These are phyloP conservation scores for Juncus effusus DNA, from an alignment of 176 grass and related monocot species.

Conservation along the genomic window DNA sequence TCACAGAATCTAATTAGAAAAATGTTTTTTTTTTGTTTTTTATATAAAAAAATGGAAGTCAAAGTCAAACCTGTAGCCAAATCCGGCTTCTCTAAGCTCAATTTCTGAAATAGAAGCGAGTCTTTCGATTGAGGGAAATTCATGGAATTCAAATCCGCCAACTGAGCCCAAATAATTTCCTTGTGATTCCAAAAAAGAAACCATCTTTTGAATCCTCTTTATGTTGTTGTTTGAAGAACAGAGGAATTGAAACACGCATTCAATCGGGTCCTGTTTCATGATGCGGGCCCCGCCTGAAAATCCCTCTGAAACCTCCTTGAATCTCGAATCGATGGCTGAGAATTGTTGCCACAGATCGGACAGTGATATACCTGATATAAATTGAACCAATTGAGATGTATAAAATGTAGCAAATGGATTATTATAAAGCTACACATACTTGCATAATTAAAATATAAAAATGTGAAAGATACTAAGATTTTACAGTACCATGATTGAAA, in stretches of 20 bases:
- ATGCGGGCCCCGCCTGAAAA: conserved; percentile 62
- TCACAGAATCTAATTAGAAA: neutral
- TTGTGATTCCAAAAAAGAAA: conserved; percentile 55
- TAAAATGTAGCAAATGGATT: neutral
- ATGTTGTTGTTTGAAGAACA: conserved; percentile 99
- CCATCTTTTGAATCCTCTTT: conserved; percentile 92
- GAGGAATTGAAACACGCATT: conserved; percentile 94
- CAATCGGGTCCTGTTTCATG: conserved; percentile 76
- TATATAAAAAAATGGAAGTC: neutral
- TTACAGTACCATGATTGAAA: conserved; percentile 40
- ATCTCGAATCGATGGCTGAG: conserved; percentile 47
- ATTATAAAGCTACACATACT: neutral
- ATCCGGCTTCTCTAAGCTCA: conserved; percentile 81
- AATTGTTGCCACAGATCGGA: conserved; percentile 75
- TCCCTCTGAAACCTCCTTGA: conserved; percentile 46
- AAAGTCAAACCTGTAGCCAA: conserved; percentile 77
- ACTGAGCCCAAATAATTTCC: conserved; percentile 63
- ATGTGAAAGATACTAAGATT: neutral
- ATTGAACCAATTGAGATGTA: neutral
- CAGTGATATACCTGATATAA: conserved; percentile 44
- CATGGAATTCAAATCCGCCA: conserved; percentile 66
- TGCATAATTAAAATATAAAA: neutral
- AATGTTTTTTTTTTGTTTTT: neutral
- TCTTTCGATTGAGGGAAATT: conserved; percentile 65
- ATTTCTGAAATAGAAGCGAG: conserved; percentile 56